Percentiles rank a stretch among this genome's conserved stretches.
Conservation (phyloP, 2,329 filamentous ascomycete genomes). For the Cladosporium velox region DNA sequence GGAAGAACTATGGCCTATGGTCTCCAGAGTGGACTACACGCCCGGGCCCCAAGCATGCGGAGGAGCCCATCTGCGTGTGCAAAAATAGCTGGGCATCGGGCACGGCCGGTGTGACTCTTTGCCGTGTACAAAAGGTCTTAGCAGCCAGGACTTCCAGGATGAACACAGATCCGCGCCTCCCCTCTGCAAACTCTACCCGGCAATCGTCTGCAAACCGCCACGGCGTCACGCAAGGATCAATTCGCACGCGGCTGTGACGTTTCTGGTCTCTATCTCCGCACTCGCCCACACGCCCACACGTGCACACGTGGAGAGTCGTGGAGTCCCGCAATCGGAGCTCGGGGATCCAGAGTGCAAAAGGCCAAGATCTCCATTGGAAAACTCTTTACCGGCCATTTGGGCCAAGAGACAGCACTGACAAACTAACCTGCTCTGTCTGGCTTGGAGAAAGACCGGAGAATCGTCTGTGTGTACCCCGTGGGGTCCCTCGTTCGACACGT, state of each 20-base stretch:
- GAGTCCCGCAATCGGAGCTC: constrained; percentile 7
- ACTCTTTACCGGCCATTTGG: constrained; percentile 16
- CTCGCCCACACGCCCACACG: neutral
- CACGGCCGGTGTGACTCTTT: constrained; percentile 4
- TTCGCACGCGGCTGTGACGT: neutral
- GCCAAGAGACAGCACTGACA: constrained; percentile 6
- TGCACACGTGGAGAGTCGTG: constrained; percentile 16
- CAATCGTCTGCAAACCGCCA: neutral
- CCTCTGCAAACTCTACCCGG: no score
- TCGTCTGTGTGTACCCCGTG: constrained; percentile 16
- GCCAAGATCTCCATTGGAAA: constrained; percentile 7
- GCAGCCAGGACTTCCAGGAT: constrained; percentile 9
- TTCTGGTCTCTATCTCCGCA: constrained; percentile 17
- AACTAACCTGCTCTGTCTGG: constrained; percentile 13
- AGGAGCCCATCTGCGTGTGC: neutral
- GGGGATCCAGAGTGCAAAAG: neutral
- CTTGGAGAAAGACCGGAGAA: constrained; percentile 4
- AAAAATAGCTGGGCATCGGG: constrained; percentile 7
- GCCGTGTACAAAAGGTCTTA: constrained; percentile 9
- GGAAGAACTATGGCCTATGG: constrained; percentile 11
- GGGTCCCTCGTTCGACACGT: neutral
- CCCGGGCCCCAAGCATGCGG: neutral
- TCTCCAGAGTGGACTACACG: constrained; percentile 4
- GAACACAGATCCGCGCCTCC: constrained; percentile 13
- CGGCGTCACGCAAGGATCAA: neutral